Percentiles rank a stretch among this genome's conserved stretches.
Conservation (phyloP, 306 rosid genomes). For the Dalbergia cultrata region DNA sequence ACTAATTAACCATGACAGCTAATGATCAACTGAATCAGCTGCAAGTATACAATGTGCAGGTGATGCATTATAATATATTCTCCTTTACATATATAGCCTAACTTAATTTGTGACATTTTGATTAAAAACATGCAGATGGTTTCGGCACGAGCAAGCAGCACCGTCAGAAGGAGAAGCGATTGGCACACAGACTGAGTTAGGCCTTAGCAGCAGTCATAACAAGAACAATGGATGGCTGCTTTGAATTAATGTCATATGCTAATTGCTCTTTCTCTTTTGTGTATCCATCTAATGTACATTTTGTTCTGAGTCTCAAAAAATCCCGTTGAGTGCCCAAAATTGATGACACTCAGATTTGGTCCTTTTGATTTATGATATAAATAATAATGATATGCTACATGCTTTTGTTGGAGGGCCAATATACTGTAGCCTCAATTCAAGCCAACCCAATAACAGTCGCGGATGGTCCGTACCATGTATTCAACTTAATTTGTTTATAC, state of each 20-base stretch:
- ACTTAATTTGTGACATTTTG: neutral
- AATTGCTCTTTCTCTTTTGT: neutral
- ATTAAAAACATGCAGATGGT: conserved; percentile 5
- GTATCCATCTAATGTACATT: neutral
- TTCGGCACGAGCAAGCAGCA: conserved; percentile 19
- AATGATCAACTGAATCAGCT: no score
- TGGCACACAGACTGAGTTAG: conserved; percentile 3
- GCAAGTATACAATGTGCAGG: no score
- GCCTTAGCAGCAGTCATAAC: neutral
- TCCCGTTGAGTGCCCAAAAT: neutral
- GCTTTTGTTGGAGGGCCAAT: neutral
- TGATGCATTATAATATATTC: no score
- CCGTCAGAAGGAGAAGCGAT: conserved; percentile 25
- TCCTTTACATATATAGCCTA: neutral
- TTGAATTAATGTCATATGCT: conserved; percentile 2
- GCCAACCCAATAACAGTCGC: neutral
- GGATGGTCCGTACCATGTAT: no score
- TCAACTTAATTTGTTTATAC: no score
- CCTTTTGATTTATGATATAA: neutral
- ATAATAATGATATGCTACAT: neutral
- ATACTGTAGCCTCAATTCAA: neutral
- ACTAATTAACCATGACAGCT: no score
- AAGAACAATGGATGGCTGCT: conserved; percentile 22
- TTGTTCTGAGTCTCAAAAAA: neutral
- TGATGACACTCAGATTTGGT: neutral